Percentiles rank a stretch among this genome's conserved stretches.
These are phyloP conservation scores for Lineolata rhizophorae DNA, from an alignment of 495 filamentous ascomycete species.

Conservation along the genomic window DNA sequence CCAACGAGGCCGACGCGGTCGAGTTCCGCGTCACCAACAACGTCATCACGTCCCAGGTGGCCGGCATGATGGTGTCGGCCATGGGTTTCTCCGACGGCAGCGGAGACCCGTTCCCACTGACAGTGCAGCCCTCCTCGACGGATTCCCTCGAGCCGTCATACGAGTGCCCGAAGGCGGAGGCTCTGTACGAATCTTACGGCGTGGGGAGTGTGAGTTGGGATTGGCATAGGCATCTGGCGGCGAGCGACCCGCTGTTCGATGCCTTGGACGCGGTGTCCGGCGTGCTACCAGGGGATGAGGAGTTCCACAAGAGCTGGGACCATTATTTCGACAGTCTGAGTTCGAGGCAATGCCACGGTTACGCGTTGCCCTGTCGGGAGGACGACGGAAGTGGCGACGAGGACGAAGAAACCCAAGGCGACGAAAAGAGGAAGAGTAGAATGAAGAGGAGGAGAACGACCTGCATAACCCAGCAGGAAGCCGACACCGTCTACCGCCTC, in stretches of 20 bases:
- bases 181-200: slow-evolving; percentile 24
- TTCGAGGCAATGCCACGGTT: slow-evolving; percentile 40
- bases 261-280: slow-evolving; percentile 37
- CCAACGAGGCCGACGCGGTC: slow-evolving; percentile 17
- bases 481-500: slow-evolving; percentile 40
- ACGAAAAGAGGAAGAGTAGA: too few species aligned
- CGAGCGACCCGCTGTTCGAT: slow-evolving; percentile 25
- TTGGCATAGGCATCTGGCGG: slow-evolving; percentile 37
- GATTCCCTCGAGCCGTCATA: slow-evolving; percentile 47
- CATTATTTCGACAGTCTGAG: slow-evolving; percentile 59
- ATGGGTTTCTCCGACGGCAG: slow-evolving; percentile 24
- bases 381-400: too few species aligned
- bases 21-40: slow-evolving; percentile 45
- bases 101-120: slow-evolving; percentile 7
- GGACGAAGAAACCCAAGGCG: slow-evolving; percentile 22
- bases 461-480: slow-evolving; percentile 33
- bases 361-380: slow-evolving; percentile 43
- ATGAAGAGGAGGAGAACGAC: too few species aligned
- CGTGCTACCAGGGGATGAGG: slow-evolving; percentile 25
- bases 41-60: slow-evolving; percentile 48
- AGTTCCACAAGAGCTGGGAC: slow-evolving; percentile 41
- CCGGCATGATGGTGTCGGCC: slow-evolving; percentile 37
- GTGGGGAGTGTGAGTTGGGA: slow-evolving; percentile 20
- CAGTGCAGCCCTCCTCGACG: slow-evolving; percentile 27
- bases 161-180: slow-evolving; percentile 25